Evolutionary conservation across 2,329 filamentous ascomycete genomes (phyloP), one percentile per base, ranked within the genome.

Genomic region (Acrodontium crateriforme): DNA sequence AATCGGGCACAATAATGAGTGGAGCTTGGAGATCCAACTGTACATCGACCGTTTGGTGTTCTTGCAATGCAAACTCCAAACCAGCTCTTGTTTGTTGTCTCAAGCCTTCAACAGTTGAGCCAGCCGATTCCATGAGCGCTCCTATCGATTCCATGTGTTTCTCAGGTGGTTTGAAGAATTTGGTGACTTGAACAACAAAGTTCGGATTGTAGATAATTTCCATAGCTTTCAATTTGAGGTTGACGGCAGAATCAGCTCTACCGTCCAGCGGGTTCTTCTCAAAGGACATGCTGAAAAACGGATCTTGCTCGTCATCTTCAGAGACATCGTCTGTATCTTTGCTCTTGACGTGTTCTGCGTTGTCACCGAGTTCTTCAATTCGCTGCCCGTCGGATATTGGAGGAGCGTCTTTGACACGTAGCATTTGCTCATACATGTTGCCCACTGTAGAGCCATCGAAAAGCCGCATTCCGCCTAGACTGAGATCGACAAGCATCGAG

Each of bases 141-240:
- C 75, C 79, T 42, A 99, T 94, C 7, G 89, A 98, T 50, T 98
- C 89, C 85, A 98, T 94, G 50, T 98, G 91, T 27, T 85, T 71
- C 52, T 94, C 85, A 0, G 89, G 91, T 1, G 89, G 89, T 37
- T 87, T 78, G 63, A 99, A 98, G 60, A 98, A 99, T 42, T 84
- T 83, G 29, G 78, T 82, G 20, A 95, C 74, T 26, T 89, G 85
- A 5, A 93, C 74, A 1, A 95, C 67, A 41, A 95, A 91, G 39
- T 77, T 81, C 1, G 91, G 89, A 44, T 98, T 99, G 69, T 93
- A 98, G 14, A 98, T 83, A 30, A 99, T 79, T 52, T 98, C 91
- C 41, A 98, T 76, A 24, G 85, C 89, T 54, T 91, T 94, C 41
- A 98, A 61, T 54, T 92, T 94, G 44, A 87, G 77, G 2, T 77